Evolutionary conservation across 2,329 filamentous ascomycete genomes (phyloP).

Genomic region (Stemphylium beticola): DNA sequence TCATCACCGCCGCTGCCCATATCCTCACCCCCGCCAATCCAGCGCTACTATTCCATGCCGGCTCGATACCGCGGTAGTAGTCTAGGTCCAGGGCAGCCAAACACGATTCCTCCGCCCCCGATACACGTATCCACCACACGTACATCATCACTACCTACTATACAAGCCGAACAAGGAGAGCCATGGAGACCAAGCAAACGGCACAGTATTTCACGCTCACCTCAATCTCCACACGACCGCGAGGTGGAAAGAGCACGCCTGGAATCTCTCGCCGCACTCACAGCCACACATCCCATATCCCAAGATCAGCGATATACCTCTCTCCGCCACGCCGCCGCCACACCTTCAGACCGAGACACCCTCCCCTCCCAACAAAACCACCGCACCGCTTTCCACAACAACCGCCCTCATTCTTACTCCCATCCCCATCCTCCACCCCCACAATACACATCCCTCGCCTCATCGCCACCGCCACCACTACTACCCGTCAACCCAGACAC

Average conservation of each 20-base stretch:
- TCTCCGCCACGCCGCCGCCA: neutral
- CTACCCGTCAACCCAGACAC: too few species aligned
- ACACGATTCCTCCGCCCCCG: neutral
- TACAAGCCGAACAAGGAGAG: neutral
- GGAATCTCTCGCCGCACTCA: constrained; percentile 8
- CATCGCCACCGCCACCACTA: too few species aligned
- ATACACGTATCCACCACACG: neutral
- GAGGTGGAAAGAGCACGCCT: neutral
- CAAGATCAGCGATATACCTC: neutral
- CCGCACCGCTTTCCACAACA: too few species aligned
- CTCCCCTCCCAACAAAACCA: too few species aligned
- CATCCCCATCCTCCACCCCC: too few species aligned
- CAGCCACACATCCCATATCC: neutral
- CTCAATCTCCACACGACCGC: neutral
- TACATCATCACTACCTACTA: neutral
- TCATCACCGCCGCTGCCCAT: constrained; percentile 11
- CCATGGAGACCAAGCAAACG: neutral
- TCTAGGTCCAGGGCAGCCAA: neutral
- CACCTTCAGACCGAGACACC: too few species aligned
- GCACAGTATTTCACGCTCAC: neutral
- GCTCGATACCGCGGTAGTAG: neutral
- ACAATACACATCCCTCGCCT: too few species aligned
- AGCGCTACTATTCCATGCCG: constrained; percentile 2
- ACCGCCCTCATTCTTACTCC: too few species aligned
- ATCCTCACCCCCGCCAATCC: neutral